phyloP scores from a whole-genome alignment of 148 eudicot species.

The Rhododendron molle region DNA sequence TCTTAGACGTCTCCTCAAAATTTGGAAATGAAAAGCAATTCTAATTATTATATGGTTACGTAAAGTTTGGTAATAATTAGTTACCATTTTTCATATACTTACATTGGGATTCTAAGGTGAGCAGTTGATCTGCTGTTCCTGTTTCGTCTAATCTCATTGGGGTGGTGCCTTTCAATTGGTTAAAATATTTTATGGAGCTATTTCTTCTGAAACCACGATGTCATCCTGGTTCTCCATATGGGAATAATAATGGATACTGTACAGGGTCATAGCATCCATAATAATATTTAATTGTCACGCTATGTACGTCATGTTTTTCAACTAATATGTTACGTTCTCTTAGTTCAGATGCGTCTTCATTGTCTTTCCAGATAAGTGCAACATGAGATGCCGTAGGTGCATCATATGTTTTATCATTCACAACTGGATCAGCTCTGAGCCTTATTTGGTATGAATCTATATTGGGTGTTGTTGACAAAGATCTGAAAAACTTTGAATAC shows the following conservation, averaged over 20 bases:
- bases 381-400: neutral
- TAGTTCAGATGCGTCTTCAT: neutral
- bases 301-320: neutral
- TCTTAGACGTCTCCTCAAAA: neutral
- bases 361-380: neutral
- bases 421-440: neutral
- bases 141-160: too few species aligned
- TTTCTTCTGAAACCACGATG: neutral
- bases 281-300: too few species aligned
- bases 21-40: too few species aligned
- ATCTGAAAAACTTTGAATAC: too few species aligned
- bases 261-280: neutral
- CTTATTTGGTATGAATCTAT: neutral
- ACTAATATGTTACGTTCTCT: neutral
- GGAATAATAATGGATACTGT: neutral
- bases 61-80: too few species aligned
- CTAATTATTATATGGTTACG: too few species aligned
- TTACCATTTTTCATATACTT: too few species aligned
- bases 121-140: too few species aligned
- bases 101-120: too few species aligned
- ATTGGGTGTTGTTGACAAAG: neutral
- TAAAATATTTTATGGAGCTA: too few species aligned
- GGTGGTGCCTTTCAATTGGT: too few species aligned
- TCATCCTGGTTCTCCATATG: neutral
- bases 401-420: neutral